Percentiles rank a stretch among this genome's conserved stretches.
Evolutionary conservation across 129 eudicot species (phyloP).

Genomic region (Ambrosia artemisiifolia): DNA sequence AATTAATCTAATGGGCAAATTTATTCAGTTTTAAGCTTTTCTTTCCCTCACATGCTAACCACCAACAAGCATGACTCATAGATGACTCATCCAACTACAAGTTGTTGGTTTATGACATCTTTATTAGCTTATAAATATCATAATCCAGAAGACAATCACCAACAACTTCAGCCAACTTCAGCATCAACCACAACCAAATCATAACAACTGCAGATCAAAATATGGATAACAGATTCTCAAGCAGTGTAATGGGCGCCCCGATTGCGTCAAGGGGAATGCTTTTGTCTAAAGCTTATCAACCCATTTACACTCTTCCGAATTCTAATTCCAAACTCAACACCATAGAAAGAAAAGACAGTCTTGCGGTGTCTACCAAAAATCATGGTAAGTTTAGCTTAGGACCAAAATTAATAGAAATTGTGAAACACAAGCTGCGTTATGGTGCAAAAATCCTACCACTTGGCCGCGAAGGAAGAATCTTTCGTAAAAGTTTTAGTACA

Average conservation of each 20-base stretch:
- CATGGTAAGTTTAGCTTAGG: conserved; percentile 18
- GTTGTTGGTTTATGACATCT: not conserved
- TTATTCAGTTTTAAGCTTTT: conserved; percentile 2
- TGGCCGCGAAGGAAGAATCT: conserved; percentile 28
- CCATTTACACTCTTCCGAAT: not conserved
- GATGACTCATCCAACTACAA: conserved; percentile 33
- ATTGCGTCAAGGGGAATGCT: conserved; percentile 22
- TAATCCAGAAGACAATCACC: not conserved
- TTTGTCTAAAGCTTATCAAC: conserved; percentile 24
- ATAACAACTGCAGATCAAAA: not conserved
- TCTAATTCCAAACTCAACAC: conserved; percentile 12
- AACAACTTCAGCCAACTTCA: conserved; percentile 16
- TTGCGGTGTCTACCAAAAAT: conserved; percentile 1
- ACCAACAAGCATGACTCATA: conserved; percentile 17
- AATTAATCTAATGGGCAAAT: not conserved
- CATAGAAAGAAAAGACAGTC: conserved; percentile 1
- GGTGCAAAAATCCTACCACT: conserved; percentile 39
- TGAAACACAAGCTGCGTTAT: conserved; percentile 40
- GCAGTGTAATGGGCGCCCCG: conserved; percentile 12
- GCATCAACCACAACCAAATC: conserved; percentile 6
- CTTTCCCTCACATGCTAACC: conserved; percentile 19
- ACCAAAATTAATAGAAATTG: conserved; percentile 32
- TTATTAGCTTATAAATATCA: conserved; percentile 27
- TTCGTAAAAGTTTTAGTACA: conserved; percentile 27
- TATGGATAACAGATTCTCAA: conserved; percentile 27